Conservation (phyloP, 768 basidiomycete genomes). For the Royoungia palumana region DNA sequence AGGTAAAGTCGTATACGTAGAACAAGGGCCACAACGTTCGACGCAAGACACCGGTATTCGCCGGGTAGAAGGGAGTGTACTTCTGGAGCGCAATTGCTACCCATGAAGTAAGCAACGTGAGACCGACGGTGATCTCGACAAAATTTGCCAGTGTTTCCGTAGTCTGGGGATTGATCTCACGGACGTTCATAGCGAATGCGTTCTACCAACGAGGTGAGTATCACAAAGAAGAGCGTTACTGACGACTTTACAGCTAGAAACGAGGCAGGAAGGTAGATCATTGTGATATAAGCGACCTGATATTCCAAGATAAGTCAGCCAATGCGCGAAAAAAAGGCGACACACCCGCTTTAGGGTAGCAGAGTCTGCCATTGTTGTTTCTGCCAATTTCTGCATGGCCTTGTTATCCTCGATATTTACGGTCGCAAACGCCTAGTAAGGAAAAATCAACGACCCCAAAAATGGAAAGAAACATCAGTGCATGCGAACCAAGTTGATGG, state of each 20-base stretch:
- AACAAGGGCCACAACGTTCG: conserved; percentile 24
- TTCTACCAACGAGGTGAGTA: conserved; percentile 27
- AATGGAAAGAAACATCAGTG: background rate
- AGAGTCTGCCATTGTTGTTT: conserved; percentile 4
- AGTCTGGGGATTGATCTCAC: conserved; percentile 26
- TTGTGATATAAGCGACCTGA: conserved; percentile 52
- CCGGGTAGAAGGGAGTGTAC: conserved; percentile 10
- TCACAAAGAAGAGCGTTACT: background rate
- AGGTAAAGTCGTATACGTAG: conserved; percentile 6
- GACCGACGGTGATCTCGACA: conserved; percentile 35
- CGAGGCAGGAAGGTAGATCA: conserved; percentile 54
- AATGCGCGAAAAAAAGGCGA: background rate
- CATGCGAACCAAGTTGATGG: conserved; percentile 23
- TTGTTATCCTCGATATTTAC: conserved; percentile 50
- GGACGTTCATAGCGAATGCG: conserved; percentile 26
- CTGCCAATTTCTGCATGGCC: conserved; percentile 1
- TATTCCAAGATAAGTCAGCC: background rate
- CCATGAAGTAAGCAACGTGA: conserved; percentile 54
- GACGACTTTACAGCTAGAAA: conserved; percentile 32
- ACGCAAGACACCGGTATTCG: conserved; percentile 3
- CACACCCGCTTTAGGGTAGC: conserved; percentile 21
- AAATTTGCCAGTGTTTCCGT: conserved; percentile 38
- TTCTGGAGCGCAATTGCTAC: conserved; percentile 50
- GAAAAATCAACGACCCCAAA: background rate
- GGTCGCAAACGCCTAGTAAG: conserved; percentile 48